Conservation (phyloP, 495 filamentous ascomycete species). For the Sphaerosporella brunnea region DNA sequence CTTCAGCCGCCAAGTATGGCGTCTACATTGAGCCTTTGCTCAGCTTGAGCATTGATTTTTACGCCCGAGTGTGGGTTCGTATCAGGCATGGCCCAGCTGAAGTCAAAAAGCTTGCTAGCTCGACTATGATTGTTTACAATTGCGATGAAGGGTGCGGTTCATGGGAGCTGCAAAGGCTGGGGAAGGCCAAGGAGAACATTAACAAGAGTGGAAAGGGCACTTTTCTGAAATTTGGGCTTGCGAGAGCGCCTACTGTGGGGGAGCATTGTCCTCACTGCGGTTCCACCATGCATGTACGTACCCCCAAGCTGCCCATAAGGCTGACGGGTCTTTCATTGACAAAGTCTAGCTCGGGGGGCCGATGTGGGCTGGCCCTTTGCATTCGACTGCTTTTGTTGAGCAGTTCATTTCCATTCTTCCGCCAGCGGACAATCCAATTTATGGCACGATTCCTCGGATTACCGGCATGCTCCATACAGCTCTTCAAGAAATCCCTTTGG, state of each 20-base stretch:
- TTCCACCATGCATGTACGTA: slow-evolving; percentile 48
- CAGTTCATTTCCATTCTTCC: slow-evolving; percentile 52
- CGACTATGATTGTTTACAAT: slow-evolving; percentile 81
- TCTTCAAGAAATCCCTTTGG: slow-evolving; percentile 44
- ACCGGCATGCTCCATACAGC: slow-evolving; percentile 84
- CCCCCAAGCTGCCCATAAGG: background rate
- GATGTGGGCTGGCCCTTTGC: slow-evolving; percentile 84
- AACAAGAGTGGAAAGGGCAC: slow-evolving; percentile 50
- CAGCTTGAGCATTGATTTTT: slow-evolving; percentile 89
- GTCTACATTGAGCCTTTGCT: slow-evolving; percentile 77
- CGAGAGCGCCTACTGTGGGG: slow-evolving; percentile 45
- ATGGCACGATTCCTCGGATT: slow-evolving; percentile 61
- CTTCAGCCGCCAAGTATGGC: slow-evolving; percentile 69
- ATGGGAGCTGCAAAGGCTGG: slow-evolving; percentile 62
- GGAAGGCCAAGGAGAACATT: slow-evolving; percentile 40
- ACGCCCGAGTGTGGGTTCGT: slow-evolving; percentile 76
- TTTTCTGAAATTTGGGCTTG: slow-evolving; percentile 57
- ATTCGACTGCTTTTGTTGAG: slow-evolving; percentile 64
- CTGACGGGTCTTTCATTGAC: background rate
- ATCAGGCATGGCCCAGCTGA: slow-evolving; percentile 57
- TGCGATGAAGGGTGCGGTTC: slow-evolving; percentile 81
- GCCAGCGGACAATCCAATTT: slow-evolving; percentile 40
- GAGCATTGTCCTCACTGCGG: slow-evolving; percentile 64
- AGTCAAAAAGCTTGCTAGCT: slow-evolving; percentile 76
- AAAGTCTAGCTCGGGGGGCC: slow-evolving; percentile 46